Evolutionary conservation across 768 basidiomycete species (phyloP), one percentile per base, ranked within the genome.

Genomic region (Cystofilobasidium capitatum): DNA sequence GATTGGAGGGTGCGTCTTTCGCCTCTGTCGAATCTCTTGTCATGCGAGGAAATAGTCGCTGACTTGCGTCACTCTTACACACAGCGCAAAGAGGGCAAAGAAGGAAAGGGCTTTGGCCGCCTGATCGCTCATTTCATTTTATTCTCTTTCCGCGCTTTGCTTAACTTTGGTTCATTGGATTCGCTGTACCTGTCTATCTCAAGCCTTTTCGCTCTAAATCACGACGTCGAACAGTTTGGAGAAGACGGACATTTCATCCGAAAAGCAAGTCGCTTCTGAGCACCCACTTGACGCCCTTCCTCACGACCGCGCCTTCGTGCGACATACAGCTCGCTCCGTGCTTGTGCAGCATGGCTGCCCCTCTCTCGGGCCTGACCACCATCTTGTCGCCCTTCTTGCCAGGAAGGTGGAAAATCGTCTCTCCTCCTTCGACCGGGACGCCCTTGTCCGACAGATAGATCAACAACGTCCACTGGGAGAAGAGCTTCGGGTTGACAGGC

Each of bases 201-300:
- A n/a, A n/a, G n/a, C n/a, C n/a, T n/a, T n/a, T n/a, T n/a, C n/a
- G n/a, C n/a, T n/a, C n/a, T n/a, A n/a, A n/a, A n/a, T n/a, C n/a
- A n/a, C n/a, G n/a, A n/a, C n/a, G n/a, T n/a, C n/a, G n/a, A n/a
- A n/a, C n/a, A n/a, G 10, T 42, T 20, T 10, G 47, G n/a, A 16
- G 10, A 49, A 49, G n/a, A 31, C n/a, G 2, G 5, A n/a, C n/a
- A n/a, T n/a, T n/a, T 33, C 17, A 61, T 58, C 70, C 73, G 26
- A 65, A 71, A 24, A 73, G 51, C 14, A 75, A 40, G 69, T 75
- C 74, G 42, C 71, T 72, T 47, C 74, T 68, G 59, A 75, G 51
- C 6, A 75, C 71, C 74, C 72, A 73, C 42, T 75, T 75, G 57
- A 71, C 72, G 2, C 74, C 74, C 39, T 49, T 63, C 24, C 37